Evolutionary conservation across 495 filamentous ascomycete species (phyloP).

Genomic region (Monascus purpureus): DNA sequence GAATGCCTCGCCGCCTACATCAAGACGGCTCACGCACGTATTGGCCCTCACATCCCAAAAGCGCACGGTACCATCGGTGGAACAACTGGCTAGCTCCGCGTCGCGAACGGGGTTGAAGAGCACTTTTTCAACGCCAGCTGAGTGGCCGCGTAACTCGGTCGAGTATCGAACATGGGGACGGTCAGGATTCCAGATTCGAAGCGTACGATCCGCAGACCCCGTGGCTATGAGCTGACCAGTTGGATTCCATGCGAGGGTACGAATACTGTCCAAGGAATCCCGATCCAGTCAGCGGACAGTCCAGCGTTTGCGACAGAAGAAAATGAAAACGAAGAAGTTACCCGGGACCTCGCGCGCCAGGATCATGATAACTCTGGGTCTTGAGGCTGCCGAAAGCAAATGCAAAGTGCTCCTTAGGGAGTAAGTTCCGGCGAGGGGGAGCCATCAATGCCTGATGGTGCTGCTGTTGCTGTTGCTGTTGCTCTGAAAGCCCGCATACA

Average conservation of each 20-base stretch:
- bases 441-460: conserved; percentile 28
- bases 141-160: conserved; percentile 75
- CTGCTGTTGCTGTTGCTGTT: conserved; percentile 7
- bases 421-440: conserved; percentile 37
- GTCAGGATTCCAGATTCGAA: conserved; percentile 89
- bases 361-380: conserved; percentile 50
- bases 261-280: conserved; percentile 38
- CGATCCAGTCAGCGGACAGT: no score
- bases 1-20: conserved; percentile 70
- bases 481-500: conserved; percentile 5
- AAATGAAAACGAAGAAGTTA: neutral
- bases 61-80: conserved; percentile 69
- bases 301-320: neutral
- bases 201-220: conserved; percentile 63
- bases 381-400: conserved; percentile 41
- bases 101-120: conserved; percentile 83
- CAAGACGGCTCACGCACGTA: conserved; percentile 61
- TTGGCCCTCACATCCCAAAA: conserved; percentile 91
- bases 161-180: conserved; percentile 65
- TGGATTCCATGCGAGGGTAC: conserved; percentile 81
- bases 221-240: conserved; percentile 77
- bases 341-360: conserved; percentile 32
- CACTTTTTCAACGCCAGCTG: conserved; percentile 66
- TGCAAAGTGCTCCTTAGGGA: conserved; percentile 50
- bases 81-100: conserved; percentile 75